Base-by-base conservation (phyloP, 805 yeast species). In the Teunomyces aglyptinius region DNA sequence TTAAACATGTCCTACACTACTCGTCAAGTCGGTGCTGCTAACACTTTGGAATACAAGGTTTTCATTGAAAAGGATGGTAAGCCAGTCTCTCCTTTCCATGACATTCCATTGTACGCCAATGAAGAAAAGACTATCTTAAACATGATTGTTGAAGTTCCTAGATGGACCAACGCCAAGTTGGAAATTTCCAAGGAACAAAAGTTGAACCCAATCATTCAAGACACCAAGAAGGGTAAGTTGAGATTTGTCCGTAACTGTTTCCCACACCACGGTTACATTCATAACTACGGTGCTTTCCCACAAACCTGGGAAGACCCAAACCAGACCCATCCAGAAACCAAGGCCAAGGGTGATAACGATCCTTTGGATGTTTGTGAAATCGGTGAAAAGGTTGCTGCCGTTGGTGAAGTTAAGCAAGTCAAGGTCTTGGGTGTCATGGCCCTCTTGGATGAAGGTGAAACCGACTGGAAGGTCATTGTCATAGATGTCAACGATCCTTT, bases 251-350 rank as follows among this genome's bases (percentile, higher is more conserved):
- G 96, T 77, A 94, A 94, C 82, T 83, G 96, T 70, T 92, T 92
- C 89, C 99, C 99, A 45, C 96, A 88, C 78, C 96, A 94, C 70
- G 99, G 99, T 60, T 92, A 94, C 78, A 92, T 92, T 59, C 96
- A 90, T 77, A 94, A 94, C 78, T 92, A 92, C 69, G 99, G 98
- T 69, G 97, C 97, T 42, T 86, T 92, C 81, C 98, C 98, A 56
- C 97, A 92, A 70, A 85, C 90, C 41, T 85, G 90, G 90, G 90
- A 85, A 68, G 88, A 85, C 61, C 78, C 78, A 41, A 68, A 88
- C 82, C 68, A 81, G 71, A 60, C 77, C 58, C 65, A 66, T 69
- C 64, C 87, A 73, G 72, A 87, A 80, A 73, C 86, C 80, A 76
- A 70, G 60, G 78, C 76, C 52, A 71, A 41, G 59, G 78, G 78